Evolutionary conservation across 208 protist species (phyloP).

Genomic region (Histomonas meleagridis): DNA sequence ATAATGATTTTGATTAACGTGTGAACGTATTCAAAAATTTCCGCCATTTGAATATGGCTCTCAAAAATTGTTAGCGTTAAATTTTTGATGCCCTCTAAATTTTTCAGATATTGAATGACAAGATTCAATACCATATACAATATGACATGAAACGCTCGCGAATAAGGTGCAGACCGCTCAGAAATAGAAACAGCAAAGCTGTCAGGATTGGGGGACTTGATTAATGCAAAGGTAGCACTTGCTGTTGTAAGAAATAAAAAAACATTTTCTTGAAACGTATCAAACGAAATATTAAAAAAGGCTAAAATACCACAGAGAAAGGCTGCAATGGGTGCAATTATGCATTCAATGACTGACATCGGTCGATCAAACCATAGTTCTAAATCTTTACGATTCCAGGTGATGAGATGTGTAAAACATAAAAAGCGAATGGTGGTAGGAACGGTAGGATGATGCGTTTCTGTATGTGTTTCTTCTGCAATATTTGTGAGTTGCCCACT

Average conservation of each 20-base stretch:
- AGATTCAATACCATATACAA: not conserved
- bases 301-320: not conserved
- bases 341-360: not conserved
- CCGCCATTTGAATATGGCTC: not conserved
- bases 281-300: not conserved
- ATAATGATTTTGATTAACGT: not conserved
- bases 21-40: not conserved
- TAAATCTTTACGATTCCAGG: not conserved
- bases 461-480: not conserved
- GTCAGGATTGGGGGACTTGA: not conserved
- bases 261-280: not conserved
- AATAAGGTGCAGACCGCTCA: not conserved
- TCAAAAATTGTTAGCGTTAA: not conserved
- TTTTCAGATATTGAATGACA: not conserved
- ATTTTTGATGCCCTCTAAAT: not conserved
- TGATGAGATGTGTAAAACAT: not conserved
- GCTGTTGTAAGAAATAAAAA: not conserved
- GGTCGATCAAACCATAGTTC: slow-evolving; percentile 11
- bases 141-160: not conserved
- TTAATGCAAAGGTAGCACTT: not conserved
- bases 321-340: not conserved
- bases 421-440: not conserved
- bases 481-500: not conserved
- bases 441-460: not conserved
- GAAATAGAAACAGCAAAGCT: not conserved